phyloP scores from a whole-genome alignment of 768 basidiomycete species.

The Cystofilobasidium bisporidii region DNA sequence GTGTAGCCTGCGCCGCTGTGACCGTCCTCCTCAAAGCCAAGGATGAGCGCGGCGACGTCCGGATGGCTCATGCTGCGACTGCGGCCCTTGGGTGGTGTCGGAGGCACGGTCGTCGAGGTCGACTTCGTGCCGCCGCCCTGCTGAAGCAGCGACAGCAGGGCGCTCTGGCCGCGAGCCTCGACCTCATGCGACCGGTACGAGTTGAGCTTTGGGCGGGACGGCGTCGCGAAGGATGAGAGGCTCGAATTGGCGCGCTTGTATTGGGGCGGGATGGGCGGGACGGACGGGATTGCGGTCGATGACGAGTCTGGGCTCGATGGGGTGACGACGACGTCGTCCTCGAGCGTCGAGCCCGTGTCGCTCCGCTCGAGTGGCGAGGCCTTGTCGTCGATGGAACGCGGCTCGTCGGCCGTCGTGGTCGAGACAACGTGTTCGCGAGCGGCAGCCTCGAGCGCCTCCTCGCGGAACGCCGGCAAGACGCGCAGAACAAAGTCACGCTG shows the following conservation, averaged over 20 bases:
- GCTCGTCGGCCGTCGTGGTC: slow-evolving; percentile 7
- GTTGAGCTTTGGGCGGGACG: neutral
- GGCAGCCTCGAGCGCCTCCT: slow-evolving; percentile 1
- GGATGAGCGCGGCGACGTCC: slow-evolving; percentile 2
- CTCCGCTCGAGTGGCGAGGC: neutral
- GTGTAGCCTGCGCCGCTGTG: neutral
- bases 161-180: neutral
- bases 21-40: neutral
- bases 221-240: neutral
- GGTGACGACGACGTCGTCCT: neutral
- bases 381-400: too few relatives aligned
- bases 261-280: neutral
- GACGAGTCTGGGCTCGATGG: neutral
- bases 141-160: neutral
- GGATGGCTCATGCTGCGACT: slow-evolving; percentile 6
- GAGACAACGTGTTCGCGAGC: neutral
- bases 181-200: neutral
- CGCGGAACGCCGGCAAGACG: slow-evolving; percentile 1
- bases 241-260: neutral
- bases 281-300: neutral
- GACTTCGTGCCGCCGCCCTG: too few relatives aligned
- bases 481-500: slow-evolving; percentile 26
- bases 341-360: neutral
- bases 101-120: too few relatives aligned
- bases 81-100: slow-evolving; percentile 12